Base-by-base conservation (phyloP, 352 stramenopile species). In the Phytopythium ostracodes region DNA sequence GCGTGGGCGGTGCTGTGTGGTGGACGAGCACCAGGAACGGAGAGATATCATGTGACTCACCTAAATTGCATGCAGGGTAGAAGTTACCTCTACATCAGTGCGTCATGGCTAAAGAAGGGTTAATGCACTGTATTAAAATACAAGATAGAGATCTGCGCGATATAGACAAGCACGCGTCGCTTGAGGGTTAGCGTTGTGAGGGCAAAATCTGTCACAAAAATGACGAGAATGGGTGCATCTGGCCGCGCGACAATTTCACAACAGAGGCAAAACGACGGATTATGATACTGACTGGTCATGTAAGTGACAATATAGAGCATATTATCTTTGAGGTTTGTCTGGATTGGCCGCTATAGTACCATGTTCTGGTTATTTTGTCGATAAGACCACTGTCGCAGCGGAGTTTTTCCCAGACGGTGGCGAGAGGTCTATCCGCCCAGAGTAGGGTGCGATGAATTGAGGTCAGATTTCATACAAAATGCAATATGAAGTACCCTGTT, bases 141-240 rank as follows among this genome's bases (percentile, higher is more conserved):
- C 15, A 18, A 43, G 15, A 3, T 43, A 14, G 1, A 5, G 38
- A 43, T 43, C 20, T 43, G 2, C 1, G 6, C 17, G 2, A 5
- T 15, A 43, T 17, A n/a, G 43, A 50, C 43, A 50, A 50, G n/a
- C 43, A 50, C n/a, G n/a, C 9, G 43, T 50, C n/a, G n/a, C n/a
- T 4, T 24, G 10, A 3, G 31, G 43, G 29, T 29, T 56, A 29
- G 17, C 2, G 50, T 56, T 43, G 50, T 56, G 31, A n/a, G 25
- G 8, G 2, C 27, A n/a, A n/a, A 11, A 14, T 31, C 22, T 56
- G 49, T 56, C 49, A 56, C 49, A 56, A 56, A 56, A 56, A 31
- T 40, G 49, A 56, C 49, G n/a, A n/a, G n/a, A n/a, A n/a, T n/a
- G n/a, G n/a, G n/a, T n/a, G n/a, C n/a, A n/a, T 31, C 22, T 29